These are phyloP conservation scores for Leccinum aurantiacum DNA, from an alignment of 768 basidiomycete species.

Conservation along the genomic window DNA sequence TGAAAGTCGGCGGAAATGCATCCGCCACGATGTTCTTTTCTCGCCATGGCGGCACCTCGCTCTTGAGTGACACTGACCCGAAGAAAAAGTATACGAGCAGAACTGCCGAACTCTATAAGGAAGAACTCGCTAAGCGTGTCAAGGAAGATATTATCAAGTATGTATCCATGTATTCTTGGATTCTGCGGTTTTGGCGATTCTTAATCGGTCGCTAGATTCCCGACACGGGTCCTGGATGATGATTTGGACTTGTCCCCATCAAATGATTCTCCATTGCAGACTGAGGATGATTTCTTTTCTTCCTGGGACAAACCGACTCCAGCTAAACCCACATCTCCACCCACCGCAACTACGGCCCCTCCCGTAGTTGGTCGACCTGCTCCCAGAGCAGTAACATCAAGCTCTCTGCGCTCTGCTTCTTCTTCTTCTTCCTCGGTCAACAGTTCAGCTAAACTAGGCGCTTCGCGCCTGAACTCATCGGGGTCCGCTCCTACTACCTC, in stretches of 20 bases:
- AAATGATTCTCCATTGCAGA: conserved; percentile 41
- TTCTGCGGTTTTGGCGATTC: neutral
- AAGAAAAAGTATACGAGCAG: conserved; percentile 90
- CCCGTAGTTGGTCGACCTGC: conserved; percentile 58
- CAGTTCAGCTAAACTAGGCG: conserved; percentile 39
- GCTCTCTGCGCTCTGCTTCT: conserved; percentile 52
- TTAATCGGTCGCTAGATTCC: conserved; percentile 52
- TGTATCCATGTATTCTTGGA: conserved; percentile 22
- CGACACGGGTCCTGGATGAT: conserved; percentile 76
- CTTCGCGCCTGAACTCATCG: conserved; percentile 44
- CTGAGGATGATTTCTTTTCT: conserved; percentile 94
- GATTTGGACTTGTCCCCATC: conserved; percentile 56
- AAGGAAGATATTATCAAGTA: conserved; percentile 73
- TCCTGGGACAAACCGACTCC: conserved; percentile 88
- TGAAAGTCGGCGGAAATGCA: conserved; percentile 95
- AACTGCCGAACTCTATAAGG: conserved; percentile 86
- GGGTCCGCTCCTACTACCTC: conserved; percentile 33
- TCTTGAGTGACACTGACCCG: conserved; percentile 71
- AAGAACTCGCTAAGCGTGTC: conserved; percentile 79
- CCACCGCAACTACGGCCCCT: conserved; percentile 50
- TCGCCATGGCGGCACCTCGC: conserved; percentile 74
- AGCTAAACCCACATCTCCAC: conserved; percentile 52
- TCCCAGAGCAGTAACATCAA: conserved; percentile 66
- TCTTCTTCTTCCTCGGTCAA: conserved; percentile 30
- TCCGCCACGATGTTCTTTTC: conserved; percentile 86